These are phyloP conservation scores for Rhodotorula sp. DNA, from an alignment of 1,284 basidiomycete genomes.

Conservation along the genomic window DNA sequence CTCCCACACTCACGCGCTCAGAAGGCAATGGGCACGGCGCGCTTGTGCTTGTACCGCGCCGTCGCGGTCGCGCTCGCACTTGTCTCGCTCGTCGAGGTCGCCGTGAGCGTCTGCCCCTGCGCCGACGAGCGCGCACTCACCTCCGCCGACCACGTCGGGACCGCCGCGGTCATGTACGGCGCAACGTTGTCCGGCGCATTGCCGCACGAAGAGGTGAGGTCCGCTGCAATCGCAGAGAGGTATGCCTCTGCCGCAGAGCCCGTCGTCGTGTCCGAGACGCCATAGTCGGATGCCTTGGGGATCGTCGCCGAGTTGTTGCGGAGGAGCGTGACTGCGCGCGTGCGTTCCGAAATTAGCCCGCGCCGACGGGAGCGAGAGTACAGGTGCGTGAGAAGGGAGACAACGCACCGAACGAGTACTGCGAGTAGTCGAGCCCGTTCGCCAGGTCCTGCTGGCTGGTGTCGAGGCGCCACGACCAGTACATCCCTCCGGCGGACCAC, in stretches of 20 bases:
- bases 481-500: slow-evolving; percentile 43
- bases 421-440: slow-evolving; percentile 33
- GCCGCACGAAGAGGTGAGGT: slow-evolving; percentile 30
- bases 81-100: slow-evolving; percentile 20
- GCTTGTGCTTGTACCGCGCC: neutral
- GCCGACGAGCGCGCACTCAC: slow-evolving; percentile 16
- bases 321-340: slow-evolving; percentile 17
- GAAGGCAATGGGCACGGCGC: neutral
- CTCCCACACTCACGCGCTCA: neutral
- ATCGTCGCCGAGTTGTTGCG: slow-evolving; percentile 29
- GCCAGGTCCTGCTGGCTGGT: slow-evolving; percentile 26
- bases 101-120: slow-evolving; percentile 16
- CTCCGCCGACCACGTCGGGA: slow-evolving; percentile 30
- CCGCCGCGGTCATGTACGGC: slow-evolving; percentile 24
- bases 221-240: slow-evolving; percentile 13
- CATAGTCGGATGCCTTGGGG: slow-evolving; percentile 19
- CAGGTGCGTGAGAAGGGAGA: neutral
- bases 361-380: too few species aligned
- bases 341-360: too few species aligned
- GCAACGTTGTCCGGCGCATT: slow-evolving; percentile 24
- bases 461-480: slow-evolving; percentile 41
- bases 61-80: slow-evolving; percentile 9
- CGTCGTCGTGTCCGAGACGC: slow-evolving; percentile 27
- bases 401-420: slow-evolving; percentile 23
- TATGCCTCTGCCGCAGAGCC: slow-evolving; percentile 14